A percentile compares a stretch with the other conserved stretches of the same genome.
Evolutionary conservation across 225 moss, liverwort and hornwort genomes (phyloP).

Genomic region (Sphagnum tenellum): DNA sequence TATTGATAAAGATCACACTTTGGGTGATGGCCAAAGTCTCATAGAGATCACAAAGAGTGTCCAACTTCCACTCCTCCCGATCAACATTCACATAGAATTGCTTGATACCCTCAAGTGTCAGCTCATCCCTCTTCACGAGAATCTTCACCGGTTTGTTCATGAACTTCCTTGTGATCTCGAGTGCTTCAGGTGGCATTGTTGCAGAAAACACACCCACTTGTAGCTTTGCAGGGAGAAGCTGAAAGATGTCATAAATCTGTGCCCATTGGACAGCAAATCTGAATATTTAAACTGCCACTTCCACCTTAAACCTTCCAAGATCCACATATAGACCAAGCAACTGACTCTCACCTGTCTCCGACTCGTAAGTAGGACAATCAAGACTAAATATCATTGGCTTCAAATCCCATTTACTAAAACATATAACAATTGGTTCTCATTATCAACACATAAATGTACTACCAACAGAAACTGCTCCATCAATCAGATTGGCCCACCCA

Average conservation of each 20-base stretch:
- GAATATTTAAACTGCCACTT: too few species aligned
- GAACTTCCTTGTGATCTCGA: slow-evolving; percentile 95
- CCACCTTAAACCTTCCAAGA: too few species aligned
- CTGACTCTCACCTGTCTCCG: neutral
- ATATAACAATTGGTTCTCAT: too few species aligned
- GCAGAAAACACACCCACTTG: slow-evolving; percentile 81
- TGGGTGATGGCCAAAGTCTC: slow-evolving; percentile 91
- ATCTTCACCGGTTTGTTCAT: slow-evolving; percentile 97
- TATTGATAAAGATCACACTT: slow-evolving; percentile 95
- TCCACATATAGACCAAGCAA: too few species aligned
- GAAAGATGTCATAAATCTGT: slow-evolving; percentile 77
- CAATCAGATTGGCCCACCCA: neutral
- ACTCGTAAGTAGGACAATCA: neutral
- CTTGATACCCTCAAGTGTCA: slow-evolving; percentile 96
- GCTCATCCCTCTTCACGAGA: slow-evolving; percentile 96
- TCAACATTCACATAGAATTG: slow-evolving; percentile 98
- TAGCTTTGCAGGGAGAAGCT: slow-evolving; percentile 77
- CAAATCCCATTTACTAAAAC: too few species aligned
- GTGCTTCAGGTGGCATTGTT: slow-evolving; percentile 81
- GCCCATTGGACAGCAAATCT: too few species aligned
- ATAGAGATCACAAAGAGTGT: slow-evolving; percentile 93
- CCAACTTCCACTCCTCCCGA: slow-evolving; percentile 95
- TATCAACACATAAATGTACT: too few species aligned
- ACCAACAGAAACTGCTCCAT: too few species aligned
- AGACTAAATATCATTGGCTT: too few species aligned